A percentile compares a stretch with the other conserved stretches of the same genome.
Conservation (phyloP, 2,329 filamentous ascomycete species). For the Botrytis sinoallii region DNA sequence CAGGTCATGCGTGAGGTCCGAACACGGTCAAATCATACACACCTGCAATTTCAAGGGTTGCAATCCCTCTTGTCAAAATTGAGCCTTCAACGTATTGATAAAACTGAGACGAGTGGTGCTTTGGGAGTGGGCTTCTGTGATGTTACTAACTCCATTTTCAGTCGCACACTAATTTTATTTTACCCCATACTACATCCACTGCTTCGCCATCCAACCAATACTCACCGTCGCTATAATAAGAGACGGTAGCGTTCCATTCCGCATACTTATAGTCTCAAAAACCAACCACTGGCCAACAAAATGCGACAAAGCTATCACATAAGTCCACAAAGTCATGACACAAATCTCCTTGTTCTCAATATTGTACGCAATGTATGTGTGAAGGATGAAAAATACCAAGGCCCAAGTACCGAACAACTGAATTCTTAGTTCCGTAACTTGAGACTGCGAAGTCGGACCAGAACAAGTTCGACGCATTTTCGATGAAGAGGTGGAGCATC, state of each 20-base stretch:
- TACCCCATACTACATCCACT: neutral
- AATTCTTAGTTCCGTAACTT: constrained; percentile 62
- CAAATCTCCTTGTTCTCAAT: constrained; percentile 56
- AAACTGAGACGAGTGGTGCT: neutral
- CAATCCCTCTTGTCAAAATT: neutral
- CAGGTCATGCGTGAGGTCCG: neutral
- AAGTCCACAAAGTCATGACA: constrained; percentile 60
- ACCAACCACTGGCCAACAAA: neutral
- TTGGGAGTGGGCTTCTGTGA: neutral
- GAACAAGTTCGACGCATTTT: neutral
- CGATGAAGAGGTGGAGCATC: neutral
- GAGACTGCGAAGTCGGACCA: neutral
- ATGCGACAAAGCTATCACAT: constrained; percentile 53
- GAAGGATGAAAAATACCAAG: constrained; percentile 55
- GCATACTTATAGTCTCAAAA: constrained; percentile 1
- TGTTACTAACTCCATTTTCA: neutral
- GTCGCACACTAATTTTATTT: neutral
- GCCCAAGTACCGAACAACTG: constrained; percentile 70
- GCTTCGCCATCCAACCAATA: neutral
- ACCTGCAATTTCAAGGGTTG: too few species aligned
- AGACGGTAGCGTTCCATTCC: neutral
- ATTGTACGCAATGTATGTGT: constrained; percentile 63
- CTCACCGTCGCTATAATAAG: neutral
- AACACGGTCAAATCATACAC: neutral
- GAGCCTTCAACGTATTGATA: neutral